Evolutionary conservation across 2,329 filamentous ascomycete species (phyloP).

Genomic region (Conoideocrella luteorostrata): DNA sequence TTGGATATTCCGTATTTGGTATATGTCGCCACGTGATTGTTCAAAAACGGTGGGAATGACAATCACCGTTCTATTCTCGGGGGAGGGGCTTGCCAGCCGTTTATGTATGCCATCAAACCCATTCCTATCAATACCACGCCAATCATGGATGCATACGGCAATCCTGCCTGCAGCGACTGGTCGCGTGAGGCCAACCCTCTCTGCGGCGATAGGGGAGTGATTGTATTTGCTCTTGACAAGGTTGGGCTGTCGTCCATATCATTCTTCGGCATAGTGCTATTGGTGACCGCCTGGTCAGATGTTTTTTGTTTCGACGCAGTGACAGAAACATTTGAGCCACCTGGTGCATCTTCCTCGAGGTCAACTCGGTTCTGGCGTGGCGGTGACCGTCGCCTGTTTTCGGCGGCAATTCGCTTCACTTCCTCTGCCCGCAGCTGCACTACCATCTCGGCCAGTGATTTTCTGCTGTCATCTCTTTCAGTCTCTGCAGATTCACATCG

Average conservation of each 20-base stretch:
- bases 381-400: constrained; percentile 32
- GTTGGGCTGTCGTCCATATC: constrained; percentile 34
- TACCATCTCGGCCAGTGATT: constrained; percentile 82
- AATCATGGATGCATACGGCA: constrained; percentile 76
- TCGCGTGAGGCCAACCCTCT: constrained; percentile 36
- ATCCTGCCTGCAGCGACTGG: constrained; percentile 41
- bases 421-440: constrained; percentile 69
- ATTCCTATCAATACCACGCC: constrained; percentile 76
- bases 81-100: constrained; percentile 60
- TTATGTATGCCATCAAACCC: constrained; percentile 80
- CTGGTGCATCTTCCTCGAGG: constrained; percentile 1
- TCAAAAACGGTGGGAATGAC: not conserved
- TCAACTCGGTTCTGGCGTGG: constrained; percentile 17
- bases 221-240: constrained; percentile 42
- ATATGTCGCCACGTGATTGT: not conserved
- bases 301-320: not conserved
- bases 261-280: constrained; percentile 19
- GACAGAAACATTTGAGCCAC: not conserved
- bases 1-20: not conserved
- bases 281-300: not conserved
- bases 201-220: constrained; percentile 36
- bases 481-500: constrained; percentile 76
- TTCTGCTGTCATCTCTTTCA: constrained; percentile 65
- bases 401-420: constrained; percentile 38
- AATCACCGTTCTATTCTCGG: constrained; percentile 26